phyloP scores from a whole-genome alignment of 768 basidiomycete species.

The Lentinula sp. region DNA sequence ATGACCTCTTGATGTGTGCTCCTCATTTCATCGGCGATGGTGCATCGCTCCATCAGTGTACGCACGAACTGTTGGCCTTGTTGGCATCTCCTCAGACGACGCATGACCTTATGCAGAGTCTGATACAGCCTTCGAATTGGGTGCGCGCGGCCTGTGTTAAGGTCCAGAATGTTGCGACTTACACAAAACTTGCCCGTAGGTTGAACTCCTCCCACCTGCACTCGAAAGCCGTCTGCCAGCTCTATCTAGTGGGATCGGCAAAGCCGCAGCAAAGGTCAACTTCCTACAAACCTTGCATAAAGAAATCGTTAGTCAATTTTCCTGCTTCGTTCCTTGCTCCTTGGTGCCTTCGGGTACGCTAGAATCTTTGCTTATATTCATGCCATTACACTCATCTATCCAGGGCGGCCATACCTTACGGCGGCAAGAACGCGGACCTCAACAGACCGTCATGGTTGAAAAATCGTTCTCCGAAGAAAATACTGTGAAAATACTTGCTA shows the following conservation, averaged over 20 bases:
- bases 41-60: conserved; percentile 57
- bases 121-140: conserved; percentile 16
- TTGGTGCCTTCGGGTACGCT: not conserved
- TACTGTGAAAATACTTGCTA: conserved; percentile 42
- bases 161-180: not conserved
- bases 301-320: conserved; percentile 31
- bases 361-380: not conserved
- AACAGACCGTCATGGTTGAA: conserved; percentile 27
- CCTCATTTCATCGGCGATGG: conserved; percentile 68
- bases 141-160: conserved; percentile 5
- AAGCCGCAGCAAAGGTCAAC: conserved; percentile 42
- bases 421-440: conserved; percentile 28
- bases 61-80: conserved; percentile 52
- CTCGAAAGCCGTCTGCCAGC: conserved; percentile 20
- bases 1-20: conserved; percentile 50
- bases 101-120: conserved; percentile 12
- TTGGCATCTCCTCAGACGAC: conserved; percentile 23
- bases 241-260: conserved; percentile 15
- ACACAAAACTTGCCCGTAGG: conserved; percentile 1
- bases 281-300: conserved; percentile 36
- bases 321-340: not conserved
- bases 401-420: conserved; percentile 55
- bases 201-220: conserved; percentile 17
- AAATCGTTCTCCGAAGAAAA: conserved; percentile 18
- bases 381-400: not conserved